Base-by-base conservation (phyloP, 1,139 yeast genomes). In the Nadsonia commutata region DNA sequence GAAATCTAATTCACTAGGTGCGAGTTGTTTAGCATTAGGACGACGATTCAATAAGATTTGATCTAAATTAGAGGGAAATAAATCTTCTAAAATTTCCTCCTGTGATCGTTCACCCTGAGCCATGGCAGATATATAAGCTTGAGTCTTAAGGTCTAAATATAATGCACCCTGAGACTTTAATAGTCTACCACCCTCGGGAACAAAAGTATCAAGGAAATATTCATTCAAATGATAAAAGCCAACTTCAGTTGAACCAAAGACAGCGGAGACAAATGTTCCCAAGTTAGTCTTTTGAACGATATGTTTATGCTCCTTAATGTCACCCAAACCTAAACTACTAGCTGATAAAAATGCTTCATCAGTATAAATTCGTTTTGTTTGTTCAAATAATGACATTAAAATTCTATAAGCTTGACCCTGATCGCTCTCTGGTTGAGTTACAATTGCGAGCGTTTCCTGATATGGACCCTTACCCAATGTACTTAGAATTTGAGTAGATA, bases 181-280 rank as follows among this genome's bases (percentile, higher is more conserved):
- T 40, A 90, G 66, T 52, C 83, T 79, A 36, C 66, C 68, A 40
- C 65, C 70, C 13, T 62, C 61, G 5, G 65, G 61, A 1, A 65
- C 66, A 56, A 90, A 88, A 1, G 86, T 82, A 48, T 80, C 88
- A 46, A 88, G 64, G 52, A 88, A 90, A 41, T 80, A 76, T 56
- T 83, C 86, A 59, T 88, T 83, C 51, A 90, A 68, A 57, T 80
- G 79, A 62, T 79, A 82, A 58, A 90, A 86, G 1, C 96, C 97
- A 41, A 84, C 80, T 49, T 84, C 93, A 46, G 82, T 72, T 5
- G 84, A 72, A 42, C 95, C 94, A 49, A 86, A 68, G 1, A 93
- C 76, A 0, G 96, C 94, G 16, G 86, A 74, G 39, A 85, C 66
- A 57, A 86, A 90, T 0, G 95, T 85, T 0, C 95, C 84, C 52